Evolutionary conservation across 441 rosid species (phyloP).

Genomic region (Euphorbia schlechtendalii): DNA sequence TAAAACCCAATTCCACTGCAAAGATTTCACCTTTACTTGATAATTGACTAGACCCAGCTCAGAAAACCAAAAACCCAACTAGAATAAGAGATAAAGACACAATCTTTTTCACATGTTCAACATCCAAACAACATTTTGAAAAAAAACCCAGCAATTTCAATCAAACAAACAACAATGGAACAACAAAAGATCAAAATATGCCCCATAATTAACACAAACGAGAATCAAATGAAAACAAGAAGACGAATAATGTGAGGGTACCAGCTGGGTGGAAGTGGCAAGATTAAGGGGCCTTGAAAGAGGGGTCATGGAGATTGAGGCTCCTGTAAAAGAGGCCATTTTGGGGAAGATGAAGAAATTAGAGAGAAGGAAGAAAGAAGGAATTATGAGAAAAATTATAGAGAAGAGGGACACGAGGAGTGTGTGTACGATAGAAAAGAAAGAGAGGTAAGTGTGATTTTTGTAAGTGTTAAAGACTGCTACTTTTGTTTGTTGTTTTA

Average conservation of each 20-base stretch:
- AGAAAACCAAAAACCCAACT: neutral
- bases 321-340: slow-evolving; percentile 44
- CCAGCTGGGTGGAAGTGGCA: no score
- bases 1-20: neutral
- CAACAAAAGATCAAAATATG: no score
- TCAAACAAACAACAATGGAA: no score
- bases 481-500: slow-evolving; percentile 6
- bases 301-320: slow-evolving; percentile 27
- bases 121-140: neutral
- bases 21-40: neutral
- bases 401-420: slow-evolving; percentile 14
- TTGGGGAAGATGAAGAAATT: neutral
- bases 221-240: no score
- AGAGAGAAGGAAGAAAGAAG: slow-evolving; percentile 1
- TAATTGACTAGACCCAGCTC: neutral
- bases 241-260: no score
- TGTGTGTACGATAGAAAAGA: neutral
- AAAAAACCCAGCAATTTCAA: neutral
- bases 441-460: neutral
- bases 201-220: no score
- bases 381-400: neutral
- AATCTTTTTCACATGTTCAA: neutral
- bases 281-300: neutral
- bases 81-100: no score
- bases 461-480: neutral